phyloP scores from a whole-genome alignment of 164 flowering plant species.

The Euptelea pleiosperma region DNA sequence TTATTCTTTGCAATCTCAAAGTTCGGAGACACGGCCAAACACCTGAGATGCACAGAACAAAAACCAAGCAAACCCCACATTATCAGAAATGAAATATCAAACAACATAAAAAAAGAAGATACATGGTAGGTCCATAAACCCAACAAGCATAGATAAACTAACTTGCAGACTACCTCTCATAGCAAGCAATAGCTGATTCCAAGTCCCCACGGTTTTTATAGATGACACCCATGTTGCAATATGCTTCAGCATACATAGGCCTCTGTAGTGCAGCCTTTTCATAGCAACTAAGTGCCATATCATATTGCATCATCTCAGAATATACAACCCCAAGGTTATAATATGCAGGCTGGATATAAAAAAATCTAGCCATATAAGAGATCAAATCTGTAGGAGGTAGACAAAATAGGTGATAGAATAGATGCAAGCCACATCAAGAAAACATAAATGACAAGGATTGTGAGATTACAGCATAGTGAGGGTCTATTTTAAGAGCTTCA shows the following conservation, averaged over 20 bases:
- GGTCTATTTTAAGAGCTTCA: slow-evolving; percentile 90
- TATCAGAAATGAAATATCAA: neutral
- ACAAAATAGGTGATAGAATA: neutral
- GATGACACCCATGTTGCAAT: slow-evolving; percentile 99
- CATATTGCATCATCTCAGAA: slow-evolving; percentile 98
- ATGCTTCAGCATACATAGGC: slow-evolving; percentile 99
- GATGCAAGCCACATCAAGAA: neutral
- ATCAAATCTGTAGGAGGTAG: too few species aligned
- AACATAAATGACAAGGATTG: slow-evolving; percentile 10
- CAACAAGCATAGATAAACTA: slow-evolving; percentile 3
- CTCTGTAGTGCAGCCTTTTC: slow-evolving; percentile 95
- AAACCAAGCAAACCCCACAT: neutral
- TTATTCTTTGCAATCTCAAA: slow-evolving; percentile 99
- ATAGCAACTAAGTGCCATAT: slow-evolving; percentile 83
- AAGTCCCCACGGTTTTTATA: slow-evolving; percentile 92
- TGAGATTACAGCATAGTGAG: slow-evolving; percentile 87
- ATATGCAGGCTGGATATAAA: slow-evolving; percentile 87
- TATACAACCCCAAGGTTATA: slow-evolving; percentile 99
- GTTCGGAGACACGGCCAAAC: slow-evolving; percentile 94
- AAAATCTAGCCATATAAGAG: too few species aligned
- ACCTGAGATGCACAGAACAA: slow-evolving; percentile 41
- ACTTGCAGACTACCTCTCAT: slow-evolving; percentile 68
- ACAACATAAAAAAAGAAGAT: neutral
- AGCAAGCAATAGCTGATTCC: slow-evolving; percentile 91
- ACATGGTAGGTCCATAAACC: neutral